phyloP scores from a whole-genome alignment of 2,329 filamentous ascomycete genomes.

The Xylariomycetidae sp. region DNA sequence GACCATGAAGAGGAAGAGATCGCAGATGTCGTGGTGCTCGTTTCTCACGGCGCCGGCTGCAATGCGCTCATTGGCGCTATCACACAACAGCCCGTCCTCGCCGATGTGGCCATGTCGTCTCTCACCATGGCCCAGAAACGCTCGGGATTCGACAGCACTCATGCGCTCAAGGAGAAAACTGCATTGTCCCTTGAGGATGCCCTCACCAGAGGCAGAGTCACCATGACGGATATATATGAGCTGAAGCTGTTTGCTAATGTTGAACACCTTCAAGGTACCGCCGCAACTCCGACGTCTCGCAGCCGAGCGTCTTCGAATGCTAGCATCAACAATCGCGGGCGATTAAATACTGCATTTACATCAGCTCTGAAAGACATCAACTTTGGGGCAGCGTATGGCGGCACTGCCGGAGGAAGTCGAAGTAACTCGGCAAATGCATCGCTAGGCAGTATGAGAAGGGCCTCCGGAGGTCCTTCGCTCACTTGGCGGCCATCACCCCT shows the following conservation, averaged over 20 bases:
- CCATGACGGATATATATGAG: conserved; percentile 62
- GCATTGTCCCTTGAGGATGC: conserved; percentile 24
- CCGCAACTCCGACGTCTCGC: conserved; percentile 28
- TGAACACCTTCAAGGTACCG: conserved; percentile 60
- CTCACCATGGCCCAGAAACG: conserved; percentile 80
- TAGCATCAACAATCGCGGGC: conserved; percentile 31
- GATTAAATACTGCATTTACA: conserved; percentile 32
- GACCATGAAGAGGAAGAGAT: conserved; percentile 54
- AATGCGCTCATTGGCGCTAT: conserved; percentile 92
- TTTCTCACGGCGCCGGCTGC: conserved; percentile 93
- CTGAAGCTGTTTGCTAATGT: conserved; percentile 70
- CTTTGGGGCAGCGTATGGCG: conserved; percentile 31
- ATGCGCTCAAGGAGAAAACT: conserved; percentile 14
- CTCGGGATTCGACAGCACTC: conserved; percentile 32
- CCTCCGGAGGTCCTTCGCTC: conserved; percentile 16
- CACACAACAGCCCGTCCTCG: conserved; percentile 83
- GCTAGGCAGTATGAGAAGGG: conserved; percentile 30
- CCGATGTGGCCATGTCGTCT: conserved; percentile 86
- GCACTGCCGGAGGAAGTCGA: conserved; percentile 36
- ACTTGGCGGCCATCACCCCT: conserved; percentile 21
- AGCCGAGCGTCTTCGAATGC: conserved; percentile 28
- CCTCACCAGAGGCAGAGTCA: conserved; percentile 25
- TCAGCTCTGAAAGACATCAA: conserved; percentile 25
- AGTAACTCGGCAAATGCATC: conserved; percentile 42
- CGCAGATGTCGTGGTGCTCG: conserved; percentile 77